phyloP scores from a whole-genome alignment of 2,329 filamentous ascomycete species.

The Fusarium bulbicola region DNA sequence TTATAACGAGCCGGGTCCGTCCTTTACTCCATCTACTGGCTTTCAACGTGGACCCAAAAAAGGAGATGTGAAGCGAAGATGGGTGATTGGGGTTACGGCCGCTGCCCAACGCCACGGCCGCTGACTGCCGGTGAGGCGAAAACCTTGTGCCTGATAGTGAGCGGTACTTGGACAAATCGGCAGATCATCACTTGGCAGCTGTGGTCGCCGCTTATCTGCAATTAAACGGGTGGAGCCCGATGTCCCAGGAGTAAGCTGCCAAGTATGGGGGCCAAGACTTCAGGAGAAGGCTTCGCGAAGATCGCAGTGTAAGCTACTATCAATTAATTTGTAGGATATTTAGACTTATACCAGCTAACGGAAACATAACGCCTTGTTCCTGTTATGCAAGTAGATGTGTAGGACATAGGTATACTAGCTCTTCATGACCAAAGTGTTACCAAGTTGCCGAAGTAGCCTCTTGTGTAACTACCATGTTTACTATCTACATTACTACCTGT shows the following conservation, averaged over 20 bases:
- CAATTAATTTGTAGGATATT: fast-evolving
- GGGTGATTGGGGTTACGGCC: too few relatives aligned
- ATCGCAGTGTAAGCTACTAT: fast-evolving
- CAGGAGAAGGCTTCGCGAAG: not conserved
- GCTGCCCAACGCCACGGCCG: not conserved
- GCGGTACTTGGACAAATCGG: not conserved
- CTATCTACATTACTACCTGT: fast-evolving
- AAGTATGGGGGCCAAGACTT: not conserved
- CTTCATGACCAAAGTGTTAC: too few relatives aligned
- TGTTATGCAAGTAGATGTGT: fast-evolving
- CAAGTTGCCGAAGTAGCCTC: too few relatives aligned
- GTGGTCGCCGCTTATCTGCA: slow-evolving; percentile 4
- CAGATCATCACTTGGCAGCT: not conserved
- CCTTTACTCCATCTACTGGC: fast-evolving
- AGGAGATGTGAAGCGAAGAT: not conserved
- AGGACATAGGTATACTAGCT: fast-evolving
- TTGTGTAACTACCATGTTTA: not conserved
- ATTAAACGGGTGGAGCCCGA: slow-evolving; percentile 6
- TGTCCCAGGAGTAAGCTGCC: not conserved
- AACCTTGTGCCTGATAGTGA: fast-evolving
- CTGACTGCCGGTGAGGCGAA: fast-evolving
- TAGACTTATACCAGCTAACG: fast-evolving
- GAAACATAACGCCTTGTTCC: fast-evolving
- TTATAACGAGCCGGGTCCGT: not conserved
- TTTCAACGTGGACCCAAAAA: too few relatives aligned